Evolutionary conservation across 345 rosid genomes (phyloP).

Genomic region (Eutrema yunnanense): DNA sequence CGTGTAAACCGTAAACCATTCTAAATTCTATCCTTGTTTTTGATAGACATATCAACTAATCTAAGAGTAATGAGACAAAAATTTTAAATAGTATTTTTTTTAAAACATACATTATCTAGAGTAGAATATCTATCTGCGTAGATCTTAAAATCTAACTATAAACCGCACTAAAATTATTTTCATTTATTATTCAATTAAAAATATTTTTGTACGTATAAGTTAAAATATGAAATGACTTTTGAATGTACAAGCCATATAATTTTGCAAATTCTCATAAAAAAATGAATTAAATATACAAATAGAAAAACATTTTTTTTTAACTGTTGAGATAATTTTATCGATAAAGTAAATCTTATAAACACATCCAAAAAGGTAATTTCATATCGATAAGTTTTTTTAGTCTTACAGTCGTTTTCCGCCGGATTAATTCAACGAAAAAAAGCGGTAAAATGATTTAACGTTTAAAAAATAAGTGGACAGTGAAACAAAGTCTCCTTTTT

Average conservation of each 20-base stretch:
- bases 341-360: background rate
- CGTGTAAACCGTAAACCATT: background rate
- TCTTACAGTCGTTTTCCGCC: background rate
- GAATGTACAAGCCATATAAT: background rate
- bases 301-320: no score
- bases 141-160: no score
- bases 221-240: no score
- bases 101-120: no score
- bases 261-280: background rate
- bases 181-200: no score
- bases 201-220: no score
- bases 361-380: background rate
- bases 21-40: background rate
- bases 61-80: background rate
- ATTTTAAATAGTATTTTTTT: background rate
- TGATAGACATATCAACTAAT: background rate
- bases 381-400: background rate
- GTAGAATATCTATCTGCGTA: no score
- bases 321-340: background rate
- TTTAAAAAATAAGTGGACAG: background rate
- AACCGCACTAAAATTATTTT: no score
- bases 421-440: background rate
- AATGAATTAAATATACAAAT: no score
- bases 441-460: background rate
- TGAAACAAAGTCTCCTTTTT: slow-evolving; percentile 24